Base-by-base conservation (phyloP, 2,329 filamentous ascomycete species). In the Fusarium sp. region DNA sequence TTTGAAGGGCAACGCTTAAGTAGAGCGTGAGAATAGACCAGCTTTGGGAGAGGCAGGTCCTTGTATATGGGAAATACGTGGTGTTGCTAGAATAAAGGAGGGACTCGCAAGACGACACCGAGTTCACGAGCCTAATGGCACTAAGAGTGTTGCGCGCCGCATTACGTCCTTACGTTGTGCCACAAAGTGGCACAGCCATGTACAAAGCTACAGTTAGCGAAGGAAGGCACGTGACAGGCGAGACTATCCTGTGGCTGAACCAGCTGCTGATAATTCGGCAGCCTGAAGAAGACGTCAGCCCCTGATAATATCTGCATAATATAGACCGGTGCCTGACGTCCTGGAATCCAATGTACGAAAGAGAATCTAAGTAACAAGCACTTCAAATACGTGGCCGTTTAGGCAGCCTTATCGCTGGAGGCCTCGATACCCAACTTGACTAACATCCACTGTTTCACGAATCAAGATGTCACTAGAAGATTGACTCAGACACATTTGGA, bases 71-170 rank as follows among this genome's bases (percentile, higher is more conserved):
- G 50, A 71, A 68, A 68, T 51, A 58, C 69, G 72, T 72, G 72
- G 72, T 73, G 74, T 69, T 75, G 74, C 32, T 70, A 72, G 71
- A 73, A 75, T 77, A 70, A 66, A 70, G 75, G 78, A 78, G 77
- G 71, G 76, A 76, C 70, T 76, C 72, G 68, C 75, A 73, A 73
- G 72, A 73, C 75, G 74, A 74, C 75, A 76, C 72, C 75, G 69
- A 76, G 70, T 75, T 76, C 71, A 73, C 65, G 75, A 78, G 77
- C 77, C 77, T 73, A 73, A 78, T 57, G 72, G 67, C 70, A 64
- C 76, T 75, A 76, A 74, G 65, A 65, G 43, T 38, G 34, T 74
- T 74, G 66, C 72, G 67, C 72, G 66, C 63, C 66, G 71, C 68
- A 71, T 70, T 65, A 65, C 61, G 61, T 71, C 55, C 63, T 59